Evolutionary conservation across 306 rosid genomes (phyloP), one percentile per base, ranked within the genome.

Genomic region (Cicer chorassanicum): DNA sequence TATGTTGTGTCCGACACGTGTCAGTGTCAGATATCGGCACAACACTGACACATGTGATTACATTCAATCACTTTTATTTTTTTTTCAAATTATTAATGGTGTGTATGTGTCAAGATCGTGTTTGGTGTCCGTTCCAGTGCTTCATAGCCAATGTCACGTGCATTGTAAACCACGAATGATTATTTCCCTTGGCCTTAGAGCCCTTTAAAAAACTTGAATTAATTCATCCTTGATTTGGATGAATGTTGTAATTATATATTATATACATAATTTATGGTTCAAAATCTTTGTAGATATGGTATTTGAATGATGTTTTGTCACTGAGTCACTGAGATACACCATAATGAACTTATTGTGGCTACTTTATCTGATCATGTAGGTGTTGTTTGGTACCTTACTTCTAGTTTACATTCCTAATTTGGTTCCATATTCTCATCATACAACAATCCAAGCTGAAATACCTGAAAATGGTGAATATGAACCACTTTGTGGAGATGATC

Each of bases 321-420:
- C 19, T 5, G 7, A 56, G 60, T 34, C 53, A 40, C 56, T 70
- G 24, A 13, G 53, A 15, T 54, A 21, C 79, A 24, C 49, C 55
- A 57, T 29, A 7, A 14, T 19, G 4, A 50, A 34, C 48, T 63
- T 54, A 78, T 48, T 72, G 14, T 54, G 55, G 61, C 61, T 76
- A 44, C 51, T 46, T 68, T 76, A 76, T 80, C 53, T 80, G 74
- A 56, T 19, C 21, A 19, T 83, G 79, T 14, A 93, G 98, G 92
- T 80, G 68, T 43, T 90, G 62, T 93, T 93, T 85, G 97, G 92
- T 50, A 78, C 74, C 80, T 89, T 86, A 62, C 88, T 89, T 77
- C 65, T 83, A 65, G 82, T 82, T 64, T 82, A 89, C 82, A 73
- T 93, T 77, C 98, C 98, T 3, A 81, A 85, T 64, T 78, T 93